phyloP scores from a whole-genome alignment of 2,329 filamentous ascomycete species.

The Ciborinia camelliae region DNA sequence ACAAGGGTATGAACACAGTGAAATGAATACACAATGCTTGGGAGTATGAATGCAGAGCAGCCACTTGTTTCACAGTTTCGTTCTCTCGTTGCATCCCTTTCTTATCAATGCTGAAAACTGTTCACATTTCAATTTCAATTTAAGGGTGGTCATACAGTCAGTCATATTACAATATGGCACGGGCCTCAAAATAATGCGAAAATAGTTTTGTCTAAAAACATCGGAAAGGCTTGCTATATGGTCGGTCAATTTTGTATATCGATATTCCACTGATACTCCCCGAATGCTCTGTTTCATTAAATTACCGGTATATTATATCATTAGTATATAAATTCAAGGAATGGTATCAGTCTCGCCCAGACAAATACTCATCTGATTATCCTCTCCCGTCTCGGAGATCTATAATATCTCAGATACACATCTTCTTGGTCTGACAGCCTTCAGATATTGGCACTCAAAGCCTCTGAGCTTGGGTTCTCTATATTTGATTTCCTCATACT shows the following conservation, averaged over 20 bases:
- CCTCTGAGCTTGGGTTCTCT: not conserved
- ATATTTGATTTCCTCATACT: not conserved
- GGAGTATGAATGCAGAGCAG: not conserved
- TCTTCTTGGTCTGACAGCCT: not conserved
- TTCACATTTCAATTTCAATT: not conserved
- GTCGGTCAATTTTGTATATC: not conserved
- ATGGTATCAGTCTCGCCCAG: not conserved
- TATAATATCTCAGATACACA: constrained; percentile 1
- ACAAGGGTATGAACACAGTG: not conserved
- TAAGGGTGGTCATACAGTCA: no score
- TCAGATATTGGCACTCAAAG: not conserved
- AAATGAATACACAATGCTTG: not conserved
- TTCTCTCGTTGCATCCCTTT: not conserved
- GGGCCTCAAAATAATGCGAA: no score
- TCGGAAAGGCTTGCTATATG: no score
- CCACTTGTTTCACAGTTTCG: not conserved
- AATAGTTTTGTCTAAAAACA: no score
- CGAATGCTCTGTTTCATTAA: not conserved
- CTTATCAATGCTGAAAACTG: not conserved
- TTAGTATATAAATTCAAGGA: not conserved
- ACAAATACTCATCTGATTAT: not conserved
- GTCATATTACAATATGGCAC: no score
- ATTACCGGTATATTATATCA: not conserved
- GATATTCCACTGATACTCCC: not conserved
- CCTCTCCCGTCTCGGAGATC: not conserved